phyloP scores from a whole-genome alignment of 805 yeast species.

The Nakazawaea wickerhamii region DNA sequence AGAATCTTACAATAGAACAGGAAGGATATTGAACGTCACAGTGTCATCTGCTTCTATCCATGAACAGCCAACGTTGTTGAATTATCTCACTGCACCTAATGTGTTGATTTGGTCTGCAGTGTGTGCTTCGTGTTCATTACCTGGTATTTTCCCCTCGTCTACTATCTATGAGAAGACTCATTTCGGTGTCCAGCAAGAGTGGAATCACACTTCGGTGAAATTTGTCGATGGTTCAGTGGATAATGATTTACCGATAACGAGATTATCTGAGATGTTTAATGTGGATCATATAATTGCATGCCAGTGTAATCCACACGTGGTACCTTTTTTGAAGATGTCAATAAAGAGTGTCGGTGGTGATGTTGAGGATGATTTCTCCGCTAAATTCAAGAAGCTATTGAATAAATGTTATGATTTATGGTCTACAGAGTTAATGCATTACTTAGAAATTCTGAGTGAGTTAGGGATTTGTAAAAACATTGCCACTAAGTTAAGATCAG shows the following conservation, averaged over 20 bases:
- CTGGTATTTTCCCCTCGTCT: conserved; percentile 84
- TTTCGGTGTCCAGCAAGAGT: conserved; percentile 66
- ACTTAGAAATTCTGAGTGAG: conserved; percentile 66
- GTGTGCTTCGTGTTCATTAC: conserved; percentile 91
- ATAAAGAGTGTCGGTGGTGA: conserved; percentile 67
- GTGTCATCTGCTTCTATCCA: conserved; percentile 89
- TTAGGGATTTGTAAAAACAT: conserved; percentile 70
- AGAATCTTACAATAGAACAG: conserved; percentile 92
- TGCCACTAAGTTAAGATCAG: conserved; percentile 66
- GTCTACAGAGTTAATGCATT: conserved; percentile 72
- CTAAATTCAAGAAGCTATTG: conserved; percentile 46
- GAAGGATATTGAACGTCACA: conserved; percentile 86
- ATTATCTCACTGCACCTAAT: conserved; percentile 75
- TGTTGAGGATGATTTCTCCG: conserved; percentile 54
- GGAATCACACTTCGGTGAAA: conserved; percentile 73
- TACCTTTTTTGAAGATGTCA: conserved; percentile 73
- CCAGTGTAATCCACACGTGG: conserved; percentile 95
- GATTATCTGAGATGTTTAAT: conserved; percentile 93
- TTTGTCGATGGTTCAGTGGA: conserved; percentile 97
- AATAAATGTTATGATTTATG: conserved; percentile 52
- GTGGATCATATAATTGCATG: conserved; percentile 97
- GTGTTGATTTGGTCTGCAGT: conserved; percentile 85
- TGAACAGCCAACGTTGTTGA: conserved; percentile 83
- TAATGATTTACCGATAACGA: conserved; percentile 84
- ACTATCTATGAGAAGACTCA: conserved; percentile 80